Conservation (phyloP, 2,329 filamentous ascomycete species). For the Dactylellina drechsleri region DNA sequence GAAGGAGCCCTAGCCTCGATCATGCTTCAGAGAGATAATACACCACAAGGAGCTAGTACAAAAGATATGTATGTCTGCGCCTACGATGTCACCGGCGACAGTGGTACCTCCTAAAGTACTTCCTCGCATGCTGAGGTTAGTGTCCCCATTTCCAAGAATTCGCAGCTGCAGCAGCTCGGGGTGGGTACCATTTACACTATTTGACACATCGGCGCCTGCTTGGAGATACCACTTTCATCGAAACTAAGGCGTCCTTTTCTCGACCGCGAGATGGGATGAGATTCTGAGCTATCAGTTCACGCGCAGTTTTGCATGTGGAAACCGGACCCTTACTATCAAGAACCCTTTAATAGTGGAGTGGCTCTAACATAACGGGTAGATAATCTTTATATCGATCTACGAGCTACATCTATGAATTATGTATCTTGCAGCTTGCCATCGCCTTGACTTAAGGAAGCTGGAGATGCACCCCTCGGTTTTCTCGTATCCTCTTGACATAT, state of each 20-base stretch:
- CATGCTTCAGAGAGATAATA: constrained; percentile 30
- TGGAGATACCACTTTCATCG: constrained; percentile 46
- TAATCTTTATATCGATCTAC: too few species aligned
- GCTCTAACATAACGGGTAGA: not conserved
- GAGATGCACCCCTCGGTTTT: too few species aligned
- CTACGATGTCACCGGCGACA: constrained; percentile 10
- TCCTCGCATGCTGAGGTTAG: too few species aligned
- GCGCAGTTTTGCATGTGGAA: constrained; percentile 16
- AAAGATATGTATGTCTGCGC: constrained; percentile 5
- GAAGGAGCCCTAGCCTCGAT: constrained; percentile 41
- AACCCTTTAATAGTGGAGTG: too few species aligned
- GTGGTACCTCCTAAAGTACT: not conserved
- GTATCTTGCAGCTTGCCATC: too few species aligned
- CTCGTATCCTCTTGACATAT: too few species aligned
- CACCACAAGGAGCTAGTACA: constrained; percentile 40
- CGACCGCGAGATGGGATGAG: constrained; percentile 38
- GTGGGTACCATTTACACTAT: not conserved
- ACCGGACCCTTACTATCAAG: too few species aligned
- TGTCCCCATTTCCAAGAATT: constrained; percentile 34
- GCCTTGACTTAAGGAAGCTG: too few species aligned
- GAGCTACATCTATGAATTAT: not conserved
- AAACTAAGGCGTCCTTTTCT: too few species aligned
- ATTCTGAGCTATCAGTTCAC: constrained; percentile 6
- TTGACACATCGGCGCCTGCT: constrained; percentile 41
- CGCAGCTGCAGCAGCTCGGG: constrained; percentile 29